Evolutionary conservation across 2,329 filamentous ascomycete species (phyloP).

Genomic region (Pyricularia pennisetigena): DNA sequence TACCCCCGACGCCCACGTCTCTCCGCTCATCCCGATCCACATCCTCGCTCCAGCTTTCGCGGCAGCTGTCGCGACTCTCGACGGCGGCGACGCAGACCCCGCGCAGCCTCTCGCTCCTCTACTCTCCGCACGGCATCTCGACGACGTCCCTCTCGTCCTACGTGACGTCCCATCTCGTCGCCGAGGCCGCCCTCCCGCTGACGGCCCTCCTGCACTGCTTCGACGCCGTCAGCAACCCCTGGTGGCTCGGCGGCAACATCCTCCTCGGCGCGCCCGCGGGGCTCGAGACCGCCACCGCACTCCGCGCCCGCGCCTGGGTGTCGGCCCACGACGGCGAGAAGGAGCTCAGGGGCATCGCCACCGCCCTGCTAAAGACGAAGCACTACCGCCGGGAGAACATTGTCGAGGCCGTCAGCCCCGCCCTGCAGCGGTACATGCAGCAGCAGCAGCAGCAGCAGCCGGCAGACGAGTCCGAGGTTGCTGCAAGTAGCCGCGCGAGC

Average conservation of each 20-base stretch:
- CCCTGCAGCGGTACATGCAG: slow-evolving; percentile 7
- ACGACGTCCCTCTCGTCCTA: slow-evolving; percentile 45
- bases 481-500: background rate
- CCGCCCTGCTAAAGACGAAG: slow-evolving; percentile 36
- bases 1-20: slow-evolving; percentile 24
- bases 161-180: slow-evolving; percentile 43
- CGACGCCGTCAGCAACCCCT: slow-evolving; percentile 47
- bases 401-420: slow-evolving; percentile 9
- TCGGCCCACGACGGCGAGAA: slow-evolving; percentile 53
- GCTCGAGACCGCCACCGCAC: slow-evolving; percentile 40
- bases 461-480: background rate
- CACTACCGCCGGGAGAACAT: slow-evolving; percentile 35
- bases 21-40: slow-evolving; percentile 25
- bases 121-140: slow-evolving; percentile 53
- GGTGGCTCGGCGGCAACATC: slow-evolving; percentile 52
- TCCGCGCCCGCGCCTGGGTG: slow-evolving; percentile 49
- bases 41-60: slow-evolving; percentile 17
- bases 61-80: slow-evolving; percentile 7
- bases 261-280: slow-evolving; percentile 47
- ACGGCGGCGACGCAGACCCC: slow-evolving; percentile 10
- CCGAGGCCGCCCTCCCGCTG: slow-evolving; percentile 47
- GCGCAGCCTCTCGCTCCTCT: slow-evolving; percentile 48
- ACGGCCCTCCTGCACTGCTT: slow-evolving; percentile 57
- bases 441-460: background rate
- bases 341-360: slow-evolving; percentile 40